Percentiles rank a stretch among this genome's conserved stretches.
Conservation (phyloP, 768 basidiomycete species). For the Tephrocybe rancida region DNA sequence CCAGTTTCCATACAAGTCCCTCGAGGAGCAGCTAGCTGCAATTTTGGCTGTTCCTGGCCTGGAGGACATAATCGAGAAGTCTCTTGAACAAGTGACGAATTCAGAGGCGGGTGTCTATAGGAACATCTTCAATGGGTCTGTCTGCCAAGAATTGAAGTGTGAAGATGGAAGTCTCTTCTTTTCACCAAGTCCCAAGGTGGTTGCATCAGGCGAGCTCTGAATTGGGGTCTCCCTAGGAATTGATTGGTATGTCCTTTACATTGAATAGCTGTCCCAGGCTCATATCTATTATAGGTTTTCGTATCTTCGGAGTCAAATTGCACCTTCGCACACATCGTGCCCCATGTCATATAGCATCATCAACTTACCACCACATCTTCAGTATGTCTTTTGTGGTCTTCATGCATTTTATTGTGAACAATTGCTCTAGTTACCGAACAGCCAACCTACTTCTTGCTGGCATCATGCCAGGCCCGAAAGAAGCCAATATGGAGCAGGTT, state of each 20-base stretch:
- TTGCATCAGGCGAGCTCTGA: constrained; percentile 24
- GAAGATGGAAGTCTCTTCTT: constrained; percentile 31
- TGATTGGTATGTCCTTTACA: constrained; percentile 29
- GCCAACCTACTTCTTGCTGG: not conserved
- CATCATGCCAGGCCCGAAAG: constrained; percentile 16
- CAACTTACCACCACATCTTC: constrained; percentile 27
- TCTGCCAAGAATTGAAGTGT: constrained; percentile 23
- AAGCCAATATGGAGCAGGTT: constrained; percentile 28
- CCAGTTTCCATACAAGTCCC: constrained; percentile 13
- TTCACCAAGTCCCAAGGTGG: constrained; percentile 6
- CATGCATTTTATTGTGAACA: not conserved
- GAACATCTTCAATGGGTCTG: constrained; percentile 29
- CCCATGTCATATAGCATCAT: constrained; percentile 34
- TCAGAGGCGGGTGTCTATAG: constrained; percentile 12
- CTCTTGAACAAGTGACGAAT: constrained; percentile 1
- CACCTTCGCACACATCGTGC: constrained; percentile 34
- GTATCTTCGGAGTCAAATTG: constrained; percentile 33
- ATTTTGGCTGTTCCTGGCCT: constrained; percentile 22
- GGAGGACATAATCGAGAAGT: constrained; percentile 24
- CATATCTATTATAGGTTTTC: constrained; percentile 31
- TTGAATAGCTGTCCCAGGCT: not conserved
- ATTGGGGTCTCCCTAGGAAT: constrained; percentile 30
- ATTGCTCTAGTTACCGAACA: not conserved
- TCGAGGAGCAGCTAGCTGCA: constrained; percentile 15
- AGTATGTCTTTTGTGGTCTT: constrained; percentile 13